Conservation (phyloP, 257 asterid species). For the Coffea canephora region DNA sequence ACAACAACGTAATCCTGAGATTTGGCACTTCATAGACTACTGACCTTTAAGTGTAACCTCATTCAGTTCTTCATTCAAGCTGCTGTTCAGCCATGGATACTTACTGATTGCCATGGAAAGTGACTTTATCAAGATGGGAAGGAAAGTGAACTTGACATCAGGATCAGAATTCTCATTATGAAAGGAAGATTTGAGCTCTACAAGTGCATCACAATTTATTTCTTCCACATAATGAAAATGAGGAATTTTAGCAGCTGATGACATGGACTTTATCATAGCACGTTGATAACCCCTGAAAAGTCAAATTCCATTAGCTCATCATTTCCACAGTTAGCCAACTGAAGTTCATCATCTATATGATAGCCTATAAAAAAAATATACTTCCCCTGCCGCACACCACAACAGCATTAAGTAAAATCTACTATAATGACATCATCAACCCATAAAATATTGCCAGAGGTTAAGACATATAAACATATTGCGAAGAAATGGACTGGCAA, state of each 20-base stretch:
- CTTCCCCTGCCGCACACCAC: not conserved
- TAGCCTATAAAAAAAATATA: not conserved
- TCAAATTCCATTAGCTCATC: constrained; percentile 6
- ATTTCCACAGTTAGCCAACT: not conserved
- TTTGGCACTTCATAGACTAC: not conserved
- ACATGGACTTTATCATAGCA: constrained; percentile 92
- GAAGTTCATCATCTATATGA: not conserved
- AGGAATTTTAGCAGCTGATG: constrained; percentile 85
- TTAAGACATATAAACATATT: no score
- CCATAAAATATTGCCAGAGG: not conserved
- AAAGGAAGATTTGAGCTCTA: constrained; percentile 71
- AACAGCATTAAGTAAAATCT: not conserved
- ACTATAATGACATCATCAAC: not conserved
- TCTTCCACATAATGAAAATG: constrained; percentile 95
- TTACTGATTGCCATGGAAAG: constrained; percentile 76
- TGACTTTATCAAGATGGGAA: constrained; percentile 73
- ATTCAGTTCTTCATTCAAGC: constrained; percentile 66
- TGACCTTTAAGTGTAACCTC: constrained; percentile 87
- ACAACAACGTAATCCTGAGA: no score
- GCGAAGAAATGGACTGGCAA: no score
- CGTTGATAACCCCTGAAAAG: constrained; percentile 89
- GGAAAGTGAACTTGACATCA: constrained; percentile 73
- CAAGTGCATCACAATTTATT: constrained; percentile 71
- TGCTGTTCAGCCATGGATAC: constrained; percentile 80
- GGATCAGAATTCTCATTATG: constrained; percentile 70